Evolutionary conservation across 352 stramenopile species (phyloP), one percentile per base, ranked within the genome.

Genomic region (Ochromonadaceae sp.): DNA sequence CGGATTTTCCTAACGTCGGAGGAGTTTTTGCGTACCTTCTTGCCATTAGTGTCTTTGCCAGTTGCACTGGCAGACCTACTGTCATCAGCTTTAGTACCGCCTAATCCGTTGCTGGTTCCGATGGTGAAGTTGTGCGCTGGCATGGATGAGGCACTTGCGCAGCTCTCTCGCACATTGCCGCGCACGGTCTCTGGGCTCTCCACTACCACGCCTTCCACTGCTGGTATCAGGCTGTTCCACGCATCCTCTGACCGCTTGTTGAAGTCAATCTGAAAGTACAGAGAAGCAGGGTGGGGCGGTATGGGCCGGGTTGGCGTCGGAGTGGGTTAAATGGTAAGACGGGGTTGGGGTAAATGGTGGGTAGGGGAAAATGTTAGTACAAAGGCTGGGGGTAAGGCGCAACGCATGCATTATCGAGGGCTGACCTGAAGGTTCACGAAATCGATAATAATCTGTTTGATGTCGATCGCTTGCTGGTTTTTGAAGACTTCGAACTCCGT

Each of bases 401-500:
- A 59, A 26, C 25, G 15, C n/a, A 20, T 10, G 14, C 10, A 22
- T 39, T 65, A 41, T 17, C 22, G n/a, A 56, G 31, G 28, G 9
- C 17, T 7, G 47, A 93, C 87, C 72, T 94, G 86, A 68, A 92
- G 80, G 53, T 90, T 79, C 62, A 94, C 88, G 75, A 90, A 94
- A 53, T 93, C 82, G 56, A 93, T 71, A 35, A 94, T 81, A 59
- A 93, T 92, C 50, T 84, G 82, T 68, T 92, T 92, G 39, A 95
- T 91, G 68, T 95, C 86, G 0, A 74, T 72, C 5, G 90, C 68
- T 55, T 93, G 93, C 40, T 93, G 82, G 4, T 78, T 78, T 59
- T 89, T 86, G 70, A 95, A 95, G 4, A 83, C 77, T 50, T 92
- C 85, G 31, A 95, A 87, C 67, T 93, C 85, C 26, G 81, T 76